phyloP scores from a whole-genome alignment of 2,329 filamentous ascomycete species.

The Rugonectria rugulosa region DNA sequence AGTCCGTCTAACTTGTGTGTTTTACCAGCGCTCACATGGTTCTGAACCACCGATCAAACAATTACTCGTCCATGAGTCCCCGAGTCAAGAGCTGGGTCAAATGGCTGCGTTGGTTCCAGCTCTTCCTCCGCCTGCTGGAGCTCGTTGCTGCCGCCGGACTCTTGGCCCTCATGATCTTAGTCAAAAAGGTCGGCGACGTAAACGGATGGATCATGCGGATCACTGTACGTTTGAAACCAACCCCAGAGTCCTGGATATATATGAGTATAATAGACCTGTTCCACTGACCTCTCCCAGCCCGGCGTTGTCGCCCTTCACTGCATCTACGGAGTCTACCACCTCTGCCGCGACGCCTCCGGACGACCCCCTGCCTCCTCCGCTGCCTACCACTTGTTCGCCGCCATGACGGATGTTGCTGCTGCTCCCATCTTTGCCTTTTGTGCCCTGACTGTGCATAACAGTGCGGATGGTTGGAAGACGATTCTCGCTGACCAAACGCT shows the following conservation, averaged over 20 bases:
- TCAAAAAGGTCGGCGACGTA: conserved; percentile 70
- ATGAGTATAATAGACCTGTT: background rate
- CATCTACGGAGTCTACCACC: conserved; percentile 82
- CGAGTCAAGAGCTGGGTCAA: conserved; percentile 76
- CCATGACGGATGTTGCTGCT: conserved; percentile 70
- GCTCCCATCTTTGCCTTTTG: conserved; percentile 65
- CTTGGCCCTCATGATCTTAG: conserved; percentile 78
- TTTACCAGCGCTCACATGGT: conserved; percentile 65
- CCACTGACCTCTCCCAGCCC: conserved; percentile 60
- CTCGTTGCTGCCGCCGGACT: conserved; percentile 74
- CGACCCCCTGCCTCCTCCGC: conserved; percentile 82
- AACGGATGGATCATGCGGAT: conserved; percentile 80
- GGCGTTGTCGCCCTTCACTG: conserved; percentile 77
- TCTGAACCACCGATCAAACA: conserved; percentile 66
- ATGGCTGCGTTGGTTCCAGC: conserved; percentile 71
- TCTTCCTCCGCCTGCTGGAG: conserved; percentile 71
- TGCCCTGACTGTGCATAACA: conserved; percentile 54
- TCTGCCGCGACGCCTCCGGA: conserved; percentile 72
- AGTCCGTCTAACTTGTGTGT: conserved; percentile 14
- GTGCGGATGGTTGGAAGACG: conserved; percentile 68
- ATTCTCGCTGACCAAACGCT: conserved; percentile 66
- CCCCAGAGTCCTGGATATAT: conserved; percentile 49
- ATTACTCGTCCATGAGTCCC: conserved; percentile 71
- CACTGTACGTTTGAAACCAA: too few relatives aligned
- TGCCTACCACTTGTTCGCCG: conserved; percentile 88